Evolutionary conservation across 1,284 basidiomycete species (phyloP).

Genomic region (Neolentinus lepideus): DNA sequence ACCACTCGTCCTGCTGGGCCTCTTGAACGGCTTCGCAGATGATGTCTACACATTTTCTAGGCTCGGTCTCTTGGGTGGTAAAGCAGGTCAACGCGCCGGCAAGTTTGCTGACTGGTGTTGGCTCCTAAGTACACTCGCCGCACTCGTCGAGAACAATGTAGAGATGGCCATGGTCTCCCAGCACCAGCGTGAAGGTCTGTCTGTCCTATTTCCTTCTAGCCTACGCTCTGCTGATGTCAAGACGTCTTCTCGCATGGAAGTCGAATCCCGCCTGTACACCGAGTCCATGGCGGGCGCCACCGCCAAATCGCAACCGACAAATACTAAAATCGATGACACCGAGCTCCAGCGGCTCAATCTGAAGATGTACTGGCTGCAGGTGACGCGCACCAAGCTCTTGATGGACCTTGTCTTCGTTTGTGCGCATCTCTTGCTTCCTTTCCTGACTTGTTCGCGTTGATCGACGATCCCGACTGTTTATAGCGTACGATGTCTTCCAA

Average conservation of each 20-base stretch:
- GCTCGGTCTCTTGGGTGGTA: conserved; percentile 59
- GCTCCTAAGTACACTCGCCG: conserved; percentile 69
- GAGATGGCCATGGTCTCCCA: conserved; percentile 62
- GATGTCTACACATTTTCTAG: conserved; percentile 69
- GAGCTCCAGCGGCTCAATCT: conserved; percentile 59
- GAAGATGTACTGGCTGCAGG: conserved; percentile 69
- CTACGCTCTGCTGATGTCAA: neutral
- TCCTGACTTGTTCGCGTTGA: neutral
- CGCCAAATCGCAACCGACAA: conserved; percentile 54
- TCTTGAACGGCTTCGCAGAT: conserved; percentile 66
- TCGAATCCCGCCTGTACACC: conserved; percentile 61
- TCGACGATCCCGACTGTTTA: conserved; percentile 4
- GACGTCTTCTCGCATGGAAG: conserved; percentile 24
- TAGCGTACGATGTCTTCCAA: conserved; percentile 50
- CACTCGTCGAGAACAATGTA: conserved; percentile 73
- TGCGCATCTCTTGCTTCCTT: conserved; percentile 31
- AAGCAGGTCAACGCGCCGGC: conserved; percentile 57
- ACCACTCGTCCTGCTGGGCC: conserved; percentile 75
- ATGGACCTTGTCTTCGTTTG: conserved; percentile 84
- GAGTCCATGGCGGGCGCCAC: conserved; percentile 71
- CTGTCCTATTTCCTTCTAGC: conserved; percentile 1
- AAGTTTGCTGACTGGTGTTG: conserved; percentile 79
- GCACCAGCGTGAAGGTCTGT: conserved; percentile 52
- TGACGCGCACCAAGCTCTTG: conserved; percentile 59
- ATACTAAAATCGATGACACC: conserved; percentile 52